These are phyloP conservation scores for Phytophthora gonapodyides DNA, from an alignment of 352 stramenopile genomes.

Conservation along the genomic window DNA sequence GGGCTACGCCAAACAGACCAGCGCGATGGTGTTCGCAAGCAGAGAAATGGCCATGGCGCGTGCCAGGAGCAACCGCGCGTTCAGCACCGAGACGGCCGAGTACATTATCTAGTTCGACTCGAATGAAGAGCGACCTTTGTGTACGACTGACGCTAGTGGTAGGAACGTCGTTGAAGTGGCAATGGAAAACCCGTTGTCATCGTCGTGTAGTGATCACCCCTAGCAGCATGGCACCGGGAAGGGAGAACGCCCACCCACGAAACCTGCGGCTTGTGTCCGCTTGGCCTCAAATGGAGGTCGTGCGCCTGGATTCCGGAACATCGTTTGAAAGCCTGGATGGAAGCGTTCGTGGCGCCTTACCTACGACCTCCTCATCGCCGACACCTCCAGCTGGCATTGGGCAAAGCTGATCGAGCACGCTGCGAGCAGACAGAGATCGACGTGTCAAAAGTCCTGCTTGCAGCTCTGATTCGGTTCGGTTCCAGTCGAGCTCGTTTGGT, in stretches of 20 bases:
- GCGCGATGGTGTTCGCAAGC: conserved; percentile 31
- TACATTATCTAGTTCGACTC: conserved; percentile 21
- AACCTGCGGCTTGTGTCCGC: conserved; percentile 2
- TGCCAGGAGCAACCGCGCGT: conserved; percentile 29
- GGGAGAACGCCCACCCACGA: not conserved
- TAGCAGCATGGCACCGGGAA: too few relatives aligned
- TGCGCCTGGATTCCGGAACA: not conserved
- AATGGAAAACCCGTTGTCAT: too few relatives aligned
- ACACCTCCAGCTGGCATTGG: conserved; percentile 6
- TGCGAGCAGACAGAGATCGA: not conserved
- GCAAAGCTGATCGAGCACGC: not conserved
- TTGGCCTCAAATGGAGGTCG: not conserved
- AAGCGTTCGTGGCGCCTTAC: conserved; percentile 8
- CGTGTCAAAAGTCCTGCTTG: not conserved
- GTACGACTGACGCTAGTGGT: conserved; percentile 4
- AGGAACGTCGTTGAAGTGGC: not conserved
- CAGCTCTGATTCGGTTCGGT: conserved; percentile 2
- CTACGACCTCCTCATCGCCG: not conserved
- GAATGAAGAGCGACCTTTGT: conserved; percentile 7
- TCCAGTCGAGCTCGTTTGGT: conserved; percentile 1
- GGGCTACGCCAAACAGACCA: conserved; percentile 39
- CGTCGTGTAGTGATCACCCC: too few relatives aligned
- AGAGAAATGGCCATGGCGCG: conserved; percentile 34
- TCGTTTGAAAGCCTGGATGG: not conserved
- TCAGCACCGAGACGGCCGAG: conserved; percentile 29